Evolutionary conservation across 2,329 filamentous ascomycete species (phyloP).

Genomic region (Aspergillus felis): DNA sequence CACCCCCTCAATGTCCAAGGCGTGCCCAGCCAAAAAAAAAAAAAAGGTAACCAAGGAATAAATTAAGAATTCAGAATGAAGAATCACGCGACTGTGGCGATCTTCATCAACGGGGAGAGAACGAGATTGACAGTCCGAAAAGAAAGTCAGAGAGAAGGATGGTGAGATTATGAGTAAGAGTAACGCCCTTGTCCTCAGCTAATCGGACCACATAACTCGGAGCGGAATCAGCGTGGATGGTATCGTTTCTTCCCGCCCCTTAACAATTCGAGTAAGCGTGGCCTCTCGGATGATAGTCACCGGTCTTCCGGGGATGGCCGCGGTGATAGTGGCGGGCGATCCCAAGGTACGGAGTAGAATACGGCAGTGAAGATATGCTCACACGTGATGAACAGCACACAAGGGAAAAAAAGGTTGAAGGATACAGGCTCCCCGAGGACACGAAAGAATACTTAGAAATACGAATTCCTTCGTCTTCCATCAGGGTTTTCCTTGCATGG

Average conservation of each 20-base stretch:
- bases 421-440: too few relatives aligned
- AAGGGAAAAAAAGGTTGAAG: not conserved
- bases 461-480: not conserved
- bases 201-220: not conserved
- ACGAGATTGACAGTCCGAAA: not conserved
- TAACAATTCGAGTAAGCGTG: not conserved
- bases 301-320: not conserved
- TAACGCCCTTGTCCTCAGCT: not conserved
- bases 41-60: not conserved
- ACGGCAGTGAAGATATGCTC: not conserved
- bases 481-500: not conserved
- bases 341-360: too few relatives aligned
- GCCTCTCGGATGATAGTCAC: not conserved
- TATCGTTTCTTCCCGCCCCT: not conserved
- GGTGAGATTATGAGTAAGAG: not conserved
- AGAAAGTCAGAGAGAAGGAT: not conserved
- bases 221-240: not conserved
- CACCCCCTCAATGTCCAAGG: not conserved
- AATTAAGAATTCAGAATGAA: slow-evolving; percentile 10
- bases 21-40: not conserved
- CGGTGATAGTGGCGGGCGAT: not conserved
- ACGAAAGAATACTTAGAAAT: not conserved
- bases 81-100: not conserved
- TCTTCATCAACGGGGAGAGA: not conserved
- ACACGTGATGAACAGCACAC: not conserved